Evolutionary conservation across 495 filamentous ascomycete genomes (phyloP), one percentile per base, ranked within the genome.

Genomic region (Lentithecium fluviatile): DNA sequence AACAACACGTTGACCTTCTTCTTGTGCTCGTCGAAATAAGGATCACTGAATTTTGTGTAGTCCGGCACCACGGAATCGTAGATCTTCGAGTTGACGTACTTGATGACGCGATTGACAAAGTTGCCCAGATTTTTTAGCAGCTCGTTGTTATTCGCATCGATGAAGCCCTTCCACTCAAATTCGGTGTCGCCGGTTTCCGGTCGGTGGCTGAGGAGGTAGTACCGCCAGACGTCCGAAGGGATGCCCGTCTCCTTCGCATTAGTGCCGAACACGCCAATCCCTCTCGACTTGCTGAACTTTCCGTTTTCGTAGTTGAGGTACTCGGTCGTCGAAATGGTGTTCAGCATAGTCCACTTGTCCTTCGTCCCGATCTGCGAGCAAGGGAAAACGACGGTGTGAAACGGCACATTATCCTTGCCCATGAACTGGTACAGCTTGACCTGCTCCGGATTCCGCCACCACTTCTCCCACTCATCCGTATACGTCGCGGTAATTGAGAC

Each of bases 401-500:
- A 97, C 21, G 88, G 88, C 11, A 95, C 90, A 62, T 97, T 97
- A 77, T 97, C 93, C 75, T 97, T 97, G 73, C 93, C 93, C 84
- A 97, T 87, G 81, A 97, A 97, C 73, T 98, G 94, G 73, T 94
- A 97, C 5, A 98, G 83, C 69, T 87, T 83, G 34, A 97, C 93
- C 38, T 95, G 78, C 21, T 93, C 85, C 6, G 90, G 89, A 73
- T 95, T 86, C 64, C 86, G 85, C 94, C 94, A 98, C 94, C 94
- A 98, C 56, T 86, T 78, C 77, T 96, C 85, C 94, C 94, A 98
- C 51, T 95, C 78, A 24, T 88, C 79, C 5, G 91, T 97, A 73
- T 94, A 97, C 64, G 86, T 91, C 55, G 89, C 90, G 6, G 94
- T 97, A 64, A 98, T 98, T 0, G 91, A 96, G 5, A 89, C 84